phyloP scores from a whole-genome alignment of 441 rosid species.

The Arabidopsis hybrid region DNA sequence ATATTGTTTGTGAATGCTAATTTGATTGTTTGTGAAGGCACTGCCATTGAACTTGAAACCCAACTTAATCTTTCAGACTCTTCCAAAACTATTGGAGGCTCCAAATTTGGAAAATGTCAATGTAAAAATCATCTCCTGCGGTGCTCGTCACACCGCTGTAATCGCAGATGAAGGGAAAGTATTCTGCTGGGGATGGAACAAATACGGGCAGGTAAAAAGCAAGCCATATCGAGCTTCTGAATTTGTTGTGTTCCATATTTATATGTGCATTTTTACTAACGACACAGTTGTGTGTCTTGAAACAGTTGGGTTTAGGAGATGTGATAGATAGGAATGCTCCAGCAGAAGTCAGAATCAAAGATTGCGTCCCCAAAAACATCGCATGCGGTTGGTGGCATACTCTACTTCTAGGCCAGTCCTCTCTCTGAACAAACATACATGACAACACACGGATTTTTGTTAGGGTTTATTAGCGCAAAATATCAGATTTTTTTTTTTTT shows the following conservation, averaged over 20 bases:
- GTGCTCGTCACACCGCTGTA: conserved; percentile 93
- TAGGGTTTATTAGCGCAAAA: conserved; percentile 36
- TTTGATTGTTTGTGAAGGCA: conserved; percentile 10
- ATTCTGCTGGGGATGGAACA: conserved; percentile 99
- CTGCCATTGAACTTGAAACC: conserved; percentile 36
- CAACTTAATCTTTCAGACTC: conserved; percentile 62
- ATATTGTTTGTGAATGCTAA: background rate
- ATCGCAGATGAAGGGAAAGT: conserved; percentile 71
- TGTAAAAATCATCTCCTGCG: conserved; percentile 74
- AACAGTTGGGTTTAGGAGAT: conserved; percentile 95
- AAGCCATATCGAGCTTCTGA: conserved; percentile 16
- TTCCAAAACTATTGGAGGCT: conserved; percentile 90
- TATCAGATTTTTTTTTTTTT: conserved; percentile 10
- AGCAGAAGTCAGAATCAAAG: conserved; percentile 67
- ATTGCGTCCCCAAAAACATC: conserved; percentile 63
- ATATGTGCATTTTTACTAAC: background rate
- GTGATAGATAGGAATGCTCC: conserved; percentile 88
- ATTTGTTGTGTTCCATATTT: background rate
- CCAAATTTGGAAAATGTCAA: conserved; percentile 70
- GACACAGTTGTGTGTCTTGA: conserved; percentile 37
- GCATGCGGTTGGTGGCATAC: conserved; percentile 99
- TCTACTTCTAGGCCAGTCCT: conserved; percentile 69
- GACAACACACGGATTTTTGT: conserved; percentile 35
- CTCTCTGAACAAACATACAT: conserved; percentile 50
- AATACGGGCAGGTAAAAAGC: conserved; percentile 90